These are phyloP conservation scores for Hypoxylon sp. DNA, from an alignment of 2,329 filamentous ascomycete genomes.

Conservation along the genomic window DNA sequence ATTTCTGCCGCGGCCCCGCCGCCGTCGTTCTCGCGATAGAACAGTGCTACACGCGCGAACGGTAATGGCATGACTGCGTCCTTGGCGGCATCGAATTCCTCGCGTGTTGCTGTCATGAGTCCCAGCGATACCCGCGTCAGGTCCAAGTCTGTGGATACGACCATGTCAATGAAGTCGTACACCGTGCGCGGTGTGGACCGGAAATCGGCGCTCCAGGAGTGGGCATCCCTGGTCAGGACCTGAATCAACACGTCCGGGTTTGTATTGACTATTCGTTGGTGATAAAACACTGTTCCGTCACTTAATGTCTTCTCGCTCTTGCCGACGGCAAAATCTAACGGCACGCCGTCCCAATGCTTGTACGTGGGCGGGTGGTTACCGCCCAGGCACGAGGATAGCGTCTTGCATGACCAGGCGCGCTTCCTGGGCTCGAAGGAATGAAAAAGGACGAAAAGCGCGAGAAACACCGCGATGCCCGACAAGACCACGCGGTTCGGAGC, in stretches of 20 bases:
- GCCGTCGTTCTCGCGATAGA: slow-evolving; percentile 44
- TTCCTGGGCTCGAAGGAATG: slow-evolving; percentile 49
- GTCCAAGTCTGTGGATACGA: slow-evolving; percentile 49
- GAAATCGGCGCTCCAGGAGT: slow-evolving; percentile 51
- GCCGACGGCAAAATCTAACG: slow-evolving; percentile 39
- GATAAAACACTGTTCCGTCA: slow-evolving; percentile 48
- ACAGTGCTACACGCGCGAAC: slow-evolving; percentile 50
- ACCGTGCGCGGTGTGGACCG: slow-evolving; percentile 50
- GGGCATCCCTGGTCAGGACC: slow-evolving; percentile 49
- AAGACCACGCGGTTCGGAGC: slow-evolving; percentile 38
- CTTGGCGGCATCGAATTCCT: slow-evolving; percentile 48
- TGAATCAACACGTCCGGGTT: slow-evolving; percentile 49
- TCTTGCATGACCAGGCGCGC: slow-evolving; percentile 52
- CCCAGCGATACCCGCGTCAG: slow-evolving; percentile 48
- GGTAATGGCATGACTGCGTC: slow-evolving; percentile 45
- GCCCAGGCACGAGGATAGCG: slow-evolving; percentile 47
- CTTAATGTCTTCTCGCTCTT: slow-evolving; percentile 45
- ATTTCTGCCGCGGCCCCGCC: slow-evolving; percentile 30
- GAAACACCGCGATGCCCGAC: slow-evolving; percentile 33
- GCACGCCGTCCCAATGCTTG: slow-evolving; percentile 47
- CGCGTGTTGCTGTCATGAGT: slow-evolving; percentile 50
- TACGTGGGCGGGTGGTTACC: slow-evolving; percentile 46
- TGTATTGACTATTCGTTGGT: slow-evolving; percentile 45
- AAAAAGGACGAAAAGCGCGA: slow-evolving; percentile 47
- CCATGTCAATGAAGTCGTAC: slow-evolving; percentile 52